These are phyloP conservation scores for Mrakia blollopis DNA, from an alignment of 768 basidiomycete species.

Conservation along the genomic window DNA sequence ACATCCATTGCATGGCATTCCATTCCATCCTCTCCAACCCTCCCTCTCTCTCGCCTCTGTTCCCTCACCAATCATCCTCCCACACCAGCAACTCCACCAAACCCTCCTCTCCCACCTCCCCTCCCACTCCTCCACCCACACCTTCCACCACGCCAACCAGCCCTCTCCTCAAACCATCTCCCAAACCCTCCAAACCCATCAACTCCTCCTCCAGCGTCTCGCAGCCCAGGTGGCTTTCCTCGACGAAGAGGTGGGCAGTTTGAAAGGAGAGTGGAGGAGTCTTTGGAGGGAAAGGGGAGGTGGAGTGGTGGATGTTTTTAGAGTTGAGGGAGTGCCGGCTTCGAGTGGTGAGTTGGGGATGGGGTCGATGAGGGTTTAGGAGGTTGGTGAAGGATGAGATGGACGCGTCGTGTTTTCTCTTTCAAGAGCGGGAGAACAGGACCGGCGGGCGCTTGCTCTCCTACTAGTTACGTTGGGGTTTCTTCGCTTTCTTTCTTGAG, in stretches of 20 bases:
- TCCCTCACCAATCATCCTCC: background rate
- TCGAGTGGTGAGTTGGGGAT: background rate
- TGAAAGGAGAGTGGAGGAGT: slow-evolving; percentile 23
- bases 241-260: slow-evolving; percentile 1
- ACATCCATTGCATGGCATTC: too few relatives aligned
- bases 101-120: slow-evolving; percentile 12
- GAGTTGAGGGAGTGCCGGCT: background rate
- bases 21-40: background rate
- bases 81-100: background rate
- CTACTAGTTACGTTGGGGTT: too few relatives aligned
- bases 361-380: slow-evolving; percentile 1
- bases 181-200: slow-evolving; percentile 23
- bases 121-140: background rate
- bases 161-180: slow-evolving; percentile 24
- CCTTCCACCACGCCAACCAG: background rate
- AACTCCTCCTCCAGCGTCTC: slow-evolving; percentile 21
- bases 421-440: too few relatives aligned
- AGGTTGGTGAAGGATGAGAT: background rate
- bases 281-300: slow-evolving; percentile 21
- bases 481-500: too few relatives aligned
- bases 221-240: slow-evolving; percentile 13
- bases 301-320: slow-evolving; percentile 12
- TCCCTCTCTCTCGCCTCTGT: too few relatives aligned
- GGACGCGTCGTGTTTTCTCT: too few relatives aligned
- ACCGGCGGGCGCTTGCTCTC: too few relatives aligned